A percentile compares a stretch with the other conserved stretches of the same genome.
Evolutionary conservation across 148 eudicot species (phyloP).

Genomic region (Vaccinium myrtillus): DNA sequence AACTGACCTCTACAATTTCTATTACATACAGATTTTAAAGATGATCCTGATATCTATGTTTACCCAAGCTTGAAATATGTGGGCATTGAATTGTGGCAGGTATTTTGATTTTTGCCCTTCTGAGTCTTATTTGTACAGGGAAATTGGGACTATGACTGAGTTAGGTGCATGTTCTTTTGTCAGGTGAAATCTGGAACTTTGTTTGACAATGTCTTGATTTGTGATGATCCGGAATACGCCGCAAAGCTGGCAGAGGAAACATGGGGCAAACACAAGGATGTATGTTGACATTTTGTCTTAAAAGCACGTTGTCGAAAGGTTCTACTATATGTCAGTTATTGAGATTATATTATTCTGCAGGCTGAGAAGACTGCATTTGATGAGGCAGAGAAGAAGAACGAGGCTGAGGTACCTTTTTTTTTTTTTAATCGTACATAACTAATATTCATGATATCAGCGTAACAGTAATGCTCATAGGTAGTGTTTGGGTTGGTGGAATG

Average conservation of each 20-base stretch:
- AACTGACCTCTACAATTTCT: neutral
- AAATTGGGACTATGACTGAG: neutral
- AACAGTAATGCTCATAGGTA: neutral
- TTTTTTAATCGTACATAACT: neutral
- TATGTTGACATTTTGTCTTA: constrained; percentile 31
- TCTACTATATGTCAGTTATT: constrained; percentile 12
- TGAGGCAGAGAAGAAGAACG: constrained; percentile 82
- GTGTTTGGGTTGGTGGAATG: neutral
- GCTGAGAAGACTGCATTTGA: constrained; percentile 95
- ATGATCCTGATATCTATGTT: constrained; percentile 87
- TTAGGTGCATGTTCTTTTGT: neutral
- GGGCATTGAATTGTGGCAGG: constrained; percentile 99
- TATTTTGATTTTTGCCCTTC: constrained; percentile 15
- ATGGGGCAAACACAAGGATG: constrained; percentile 97
- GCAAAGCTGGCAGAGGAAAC: constrained; percentile 83
- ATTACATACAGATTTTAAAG: constrained; percentile 65
- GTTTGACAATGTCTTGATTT: constrained; percentile 88
- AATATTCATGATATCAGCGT: neutral
- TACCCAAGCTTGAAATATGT: constrained; percentile 84
- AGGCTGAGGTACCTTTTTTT: constrained; percentile 54
- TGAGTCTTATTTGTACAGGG: neutral
- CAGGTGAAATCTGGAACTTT: constrained; percentile 98
- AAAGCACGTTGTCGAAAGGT: neutral
- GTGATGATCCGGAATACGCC: constrained; percentile 91
- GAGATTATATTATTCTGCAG: constrained; percentile 34